Conservation (phyloP, 257 asterid genomes). For the Solanum pennellii region DNA sequence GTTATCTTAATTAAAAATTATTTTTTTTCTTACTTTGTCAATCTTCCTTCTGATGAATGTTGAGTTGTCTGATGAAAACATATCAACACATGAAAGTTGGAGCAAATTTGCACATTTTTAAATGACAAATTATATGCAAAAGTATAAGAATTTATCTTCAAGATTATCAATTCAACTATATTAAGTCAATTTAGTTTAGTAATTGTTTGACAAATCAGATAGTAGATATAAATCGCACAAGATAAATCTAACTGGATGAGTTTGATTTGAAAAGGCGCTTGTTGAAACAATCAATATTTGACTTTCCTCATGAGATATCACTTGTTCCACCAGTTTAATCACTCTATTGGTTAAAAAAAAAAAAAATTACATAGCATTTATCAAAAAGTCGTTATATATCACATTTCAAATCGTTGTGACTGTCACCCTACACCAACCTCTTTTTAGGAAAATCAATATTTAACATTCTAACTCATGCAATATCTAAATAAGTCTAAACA, state of each 20-base stretch:
- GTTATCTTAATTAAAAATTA: too few relatives aligned
- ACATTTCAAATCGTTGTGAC: neutral
- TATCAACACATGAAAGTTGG: neutral
- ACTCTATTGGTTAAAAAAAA: neutral
- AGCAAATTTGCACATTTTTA: neutral
- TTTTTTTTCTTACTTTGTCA: neutral
- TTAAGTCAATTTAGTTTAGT: neutral
- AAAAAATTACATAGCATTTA: neutral
- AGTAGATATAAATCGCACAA: neutral
- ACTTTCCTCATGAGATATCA: neutral
- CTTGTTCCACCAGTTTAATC: neutral
- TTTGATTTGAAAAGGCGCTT: neutral
- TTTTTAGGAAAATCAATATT: too few relatives aligned
- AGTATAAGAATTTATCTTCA: neutral
- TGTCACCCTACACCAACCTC: neutral
- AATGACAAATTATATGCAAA: neutral
- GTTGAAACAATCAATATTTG: neutral
- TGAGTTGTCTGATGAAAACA: neutral
- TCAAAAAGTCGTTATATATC: neutral
- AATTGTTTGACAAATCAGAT: neutral
- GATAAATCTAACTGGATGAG: neutral
- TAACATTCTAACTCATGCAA: too few relatives aligned
- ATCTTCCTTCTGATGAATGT: neutral
- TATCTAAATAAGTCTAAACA: too few relatives aligned
- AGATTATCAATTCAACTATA: neutral